Conservation (phyloP, 2,329 filamentous ascomycete species). For the Aspergillus bombycis region DNA sequence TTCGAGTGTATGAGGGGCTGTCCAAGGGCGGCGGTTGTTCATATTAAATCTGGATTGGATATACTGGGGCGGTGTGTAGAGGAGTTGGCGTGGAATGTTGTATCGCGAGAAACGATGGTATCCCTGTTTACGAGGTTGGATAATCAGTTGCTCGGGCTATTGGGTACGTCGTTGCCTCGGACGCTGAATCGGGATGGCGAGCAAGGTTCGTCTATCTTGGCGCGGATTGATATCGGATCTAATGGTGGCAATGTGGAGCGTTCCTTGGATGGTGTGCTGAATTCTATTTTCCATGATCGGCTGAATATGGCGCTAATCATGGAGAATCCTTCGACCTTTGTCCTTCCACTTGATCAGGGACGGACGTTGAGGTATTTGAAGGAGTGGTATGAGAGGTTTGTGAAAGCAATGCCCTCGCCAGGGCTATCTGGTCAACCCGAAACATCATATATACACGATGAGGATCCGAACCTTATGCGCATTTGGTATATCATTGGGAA, state of each 20-base stretch:
- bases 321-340: background rate
- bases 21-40: constrained; percentile 7
- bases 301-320: background rate
- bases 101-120: background rate
- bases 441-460: background rate
- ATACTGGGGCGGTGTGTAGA: background rate
- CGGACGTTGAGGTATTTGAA: background rate
- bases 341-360: background rate
- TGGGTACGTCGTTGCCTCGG: background rate
- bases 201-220: background rate
- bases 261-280: background rate
- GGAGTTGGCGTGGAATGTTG: background rate
- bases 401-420: background rate
- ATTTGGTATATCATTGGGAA: background rate
- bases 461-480: background rate
- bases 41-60: constrained; percentile 6
- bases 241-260: background rate
- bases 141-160: background rate
- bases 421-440: background rate
- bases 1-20: constrained; percentile 7
- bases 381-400: background rate
- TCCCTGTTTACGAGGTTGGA: background rate
- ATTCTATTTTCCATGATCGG: background rate
- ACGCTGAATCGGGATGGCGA: background rate
- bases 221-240: background rate